Evolutionary conservation across 257 asterid species (phyloP).

Genomic region (Petrea volubilis): DNA sequence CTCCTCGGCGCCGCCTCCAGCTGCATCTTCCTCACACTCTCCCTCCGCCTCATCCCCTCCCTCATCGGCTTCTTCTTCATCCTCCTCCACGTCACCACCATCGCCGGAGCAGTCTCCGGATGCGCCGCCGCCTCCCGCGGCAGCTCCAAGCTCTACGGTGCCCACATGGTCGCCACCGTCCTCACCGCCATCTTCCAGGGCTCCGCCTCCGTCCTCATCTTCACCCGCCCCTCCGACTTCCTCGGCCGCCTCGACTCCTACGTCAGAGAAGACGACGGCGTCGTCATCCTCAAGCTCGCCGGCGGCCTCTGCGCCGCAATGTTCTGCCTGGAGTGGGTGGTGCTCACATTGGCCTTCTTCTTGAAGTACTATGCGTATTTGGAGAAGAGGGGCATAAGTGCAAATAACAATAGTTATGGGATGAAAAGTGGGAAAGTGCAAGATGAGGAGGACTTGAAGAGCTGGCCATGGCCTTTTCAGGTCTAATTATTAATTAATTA

Average conservation of each 20-base stretch:
- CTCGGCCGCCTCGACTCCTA: constrained; percentile 70
- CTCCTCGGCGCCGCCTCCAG: constrained; percentile 73
- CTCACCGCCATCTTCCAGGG: constrained; percentile 93
- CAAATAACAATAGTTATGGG: constrained; percentile 19
- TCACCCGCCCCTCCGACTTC: constrained; percentile 73
- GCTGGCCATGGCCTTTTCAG: constrained; percentile 87
- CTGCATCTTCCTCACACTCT: constrained; percentile 76
- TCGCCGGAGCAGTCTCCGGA: constrained; percentile 61
- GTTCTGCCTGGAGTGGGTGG: constrained; percentile 90
- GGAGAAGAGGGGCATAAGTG: constrained; percentile 46
- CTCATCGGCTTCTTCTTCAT: constrained; percentile 54
- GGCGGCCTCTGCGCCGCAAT: constrained; percentile 71
- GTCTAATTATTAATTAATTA: constrained; percentile 29
- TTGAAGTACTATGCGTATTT: constrained; percentile 72
- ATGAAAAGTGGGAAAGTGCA: constrained; percentile 64
- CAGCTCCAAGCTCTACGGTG: constrained; percentile 63
- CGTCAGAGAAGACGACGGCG: constrained; percentile 87
- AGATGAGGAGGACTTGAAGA: constrained; percentile 78
- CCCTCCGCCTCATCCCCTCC: constrained; percentile 78
- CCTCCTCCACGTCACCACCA: constrained; percentile 76
- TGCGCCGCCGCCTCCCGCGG: constrained; percentile 68
- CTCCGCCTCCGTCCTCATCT: constrained; percentile 78
- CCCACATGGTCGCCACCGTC: constrained; percentile 87
- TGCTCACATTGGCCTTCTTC: constrained; percentile 76
- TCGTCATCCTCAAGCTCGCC: constrained; percentile 62